Percentiles rank a stretch among this genome's conserved stretches.
These are phyloP conservation scores for Pseudoscleropodium purum DNA, from an alignment of 225 moss, liverwort and hornwort species.

Conservation along the genomic window DNA sequence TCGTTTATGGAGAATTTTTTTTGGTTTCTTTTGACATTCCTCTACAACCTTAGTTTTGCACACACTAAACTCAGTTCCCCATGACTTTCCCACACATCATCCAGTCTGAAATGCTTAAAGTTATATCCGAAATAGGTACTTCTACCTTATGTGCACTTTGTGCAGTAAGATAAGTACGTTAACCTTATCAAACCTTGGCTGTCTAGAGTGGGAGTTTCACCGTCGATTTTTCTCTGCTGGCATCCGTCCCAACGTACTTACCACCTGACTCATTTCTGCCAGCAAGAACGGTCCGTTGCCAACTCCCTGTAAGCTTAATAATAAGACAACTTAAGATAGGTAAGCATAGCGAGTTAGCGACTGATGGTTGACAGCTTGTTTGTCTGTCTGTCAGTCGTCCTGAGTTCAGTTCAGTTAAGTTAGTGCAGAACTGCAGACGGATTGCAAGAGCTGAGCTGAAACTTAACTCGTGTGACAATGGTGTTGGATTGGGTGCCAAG, in stretches of 20 bases:
- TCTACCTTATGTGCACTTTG: too few species aligned
- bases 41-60: too few species aligned
- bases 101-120: too few species aligned
- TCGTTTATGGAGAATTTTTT: too few species aligned
- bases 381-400: neutral
- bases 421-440: neutral
- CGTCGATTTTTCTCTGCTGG: neutral
- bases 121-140: too few species aligned
- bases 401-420: too few species aligned
- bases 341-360: neutral
- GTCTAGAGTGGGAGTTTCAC: neutral
- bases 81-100: too few species aligned
- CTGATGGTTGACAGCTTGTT: neutral
- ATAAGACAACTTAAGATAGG: too few species aligned
- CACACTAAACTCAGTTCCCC: too few species aligned
- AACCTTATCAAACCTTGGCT: neutral
- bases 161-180: too few species aligned
- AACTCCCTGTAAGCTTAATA: neutral
- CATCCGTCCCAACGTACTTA: neutral
- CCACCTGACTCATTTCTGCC: neutral
- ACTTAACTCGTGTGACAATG: neutral
- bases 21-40: too few species aligned
- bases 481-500: neutral
- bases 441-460: neutral
- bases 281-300: neutral